A percentile compares a stretch with the other conserved stretches of the same genome.
Evolutionary conservation across 1,139 yeast genomes (phyloP).

Genomic region (Kodamaea anthophila): DNA sequence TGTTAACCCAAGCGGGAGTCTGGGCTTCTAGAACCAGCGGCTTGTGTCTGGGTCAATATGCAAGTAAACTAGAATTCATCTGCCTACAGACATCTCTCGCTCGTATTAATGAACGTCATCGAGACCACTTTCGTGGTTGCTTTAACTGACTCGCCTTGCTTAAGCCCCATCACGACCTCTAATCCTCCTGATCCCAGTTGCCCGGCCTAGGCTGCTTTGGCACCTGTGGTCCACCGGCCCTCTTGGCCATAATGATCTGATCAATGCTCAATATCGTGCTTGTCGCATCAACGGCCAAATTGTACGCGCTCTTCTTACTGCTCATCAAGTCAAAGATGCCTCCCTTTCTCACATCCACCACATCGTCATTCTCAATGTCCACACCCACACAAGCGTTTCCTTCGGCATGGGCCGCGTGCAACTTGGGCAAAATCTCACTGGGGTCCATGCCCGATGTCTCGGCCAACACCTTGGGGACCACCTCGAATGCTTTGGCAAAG

Average conservation of each 20-base stretch:
- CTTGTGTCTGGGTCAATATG: too few species aligned
- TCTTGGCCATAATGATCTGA: conserved; percentile 88
- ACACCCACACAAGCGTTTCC: conserved; percentile 50
- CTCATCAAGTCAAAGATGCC: conserved; percentile 76
- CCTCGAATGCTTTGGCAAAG: conserved; percentile 92
- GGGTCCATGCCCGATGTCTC: conserved; percentile 94
- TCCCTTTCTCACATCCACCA: conserved; percentile 58
- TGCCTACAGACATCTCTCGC: too few species aligned
- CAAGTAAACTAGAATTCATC: too few species aligned
- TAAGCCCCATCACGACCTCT: too few species aligned
- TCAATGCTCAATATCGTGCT: conserved; percentile 84
- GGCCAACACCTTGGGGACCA: conserved; percentile 85
- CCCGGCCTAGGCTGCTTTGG: conserved; percentile 88
- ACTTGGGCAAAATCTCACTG: conserved; percentile 76
- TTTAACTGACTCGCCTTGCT: too few species aligned
- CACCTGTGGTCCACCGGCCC: conserved; percentile 95
- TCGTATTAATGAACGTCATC: too few species aligned
- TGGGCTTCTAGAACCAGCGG: too few species aligned
- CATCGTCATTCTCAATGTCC: conserved; percentile 20
- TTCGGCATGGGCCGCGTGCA: conserved; percentile 76
- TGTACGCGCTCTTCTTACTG: conserved; percentile 80
- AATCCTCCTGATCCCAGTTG: conserved; percentile 96
- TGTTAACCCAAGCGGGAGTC: too few species aligned
- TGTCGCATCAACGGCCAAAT: conserved; percentile 94
- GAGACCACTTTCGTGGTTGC: too few species aligned